Conservation (phyloP, 352 stramenopile species). For the Phytopythium aichiense region DNA sequence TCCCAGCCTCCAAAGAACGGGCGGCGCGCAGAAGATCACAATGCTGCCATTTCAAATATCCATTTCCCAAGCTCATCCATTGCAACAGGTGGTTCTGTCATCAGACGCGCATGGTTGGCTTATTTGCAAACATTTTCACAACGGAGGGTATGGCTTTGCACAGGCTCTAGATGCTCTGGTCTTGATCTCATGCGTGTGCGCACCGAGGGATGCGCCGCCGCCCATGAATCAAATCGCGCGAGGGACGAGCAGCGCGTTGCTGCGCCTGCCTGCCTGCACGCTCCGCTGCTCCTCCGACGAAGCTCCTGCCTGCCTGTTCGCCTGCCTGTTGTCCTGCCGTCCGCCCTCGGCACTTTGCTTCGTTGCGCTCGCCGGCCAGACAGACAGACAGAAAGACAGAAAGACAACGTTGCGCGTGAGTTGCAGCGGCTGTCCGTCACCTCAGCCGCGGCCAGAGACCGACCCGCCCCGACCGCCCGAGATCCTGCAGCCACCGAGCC, state of each 20-base stretch:
- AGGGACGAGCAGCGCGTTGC: background rate
- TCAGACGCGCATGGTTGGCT: too few relatives aligned
- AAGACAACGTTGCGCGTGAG: background rate
- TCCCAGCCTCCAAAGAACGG: background rate
- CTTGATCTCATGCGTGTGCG: conserved; percentile 1
- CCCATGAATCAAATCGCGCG: conserved; percentile 2
- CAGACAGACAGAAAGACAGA: too few relatives aligned
- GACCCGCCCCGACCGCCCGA: background rate
- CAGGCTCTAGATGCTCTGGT: background rate
- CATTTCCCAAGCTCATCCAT: background rate
- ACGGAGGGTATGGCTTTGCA: background rate
- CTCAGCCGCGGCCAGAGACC: background rate
- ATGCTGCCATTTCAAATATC: background rate
- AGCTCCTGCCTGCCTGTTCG: background rate
- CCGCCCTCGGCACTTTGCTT: background rate
- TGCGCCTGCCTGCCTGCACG: background rate
- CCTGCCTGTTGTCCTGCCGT: background rate
- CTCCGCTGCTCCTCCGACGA: too few relatives aligned
- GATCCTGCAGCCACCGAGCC: background rate
- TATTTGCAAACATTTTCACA: background rate
- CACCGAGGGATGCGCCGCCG: background rate
- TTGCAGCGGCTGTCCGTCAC: background rate
- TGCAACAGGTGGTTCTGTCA: background rate
- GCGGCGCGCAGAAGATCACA: background rate
- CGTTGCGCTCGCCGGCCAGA: background rate